These are phyloP conservation scores for Penicillium coprophilum DNA, from an alignment of 495 filamentous ascomycete species.

Conservation along the genomic window DNA sequence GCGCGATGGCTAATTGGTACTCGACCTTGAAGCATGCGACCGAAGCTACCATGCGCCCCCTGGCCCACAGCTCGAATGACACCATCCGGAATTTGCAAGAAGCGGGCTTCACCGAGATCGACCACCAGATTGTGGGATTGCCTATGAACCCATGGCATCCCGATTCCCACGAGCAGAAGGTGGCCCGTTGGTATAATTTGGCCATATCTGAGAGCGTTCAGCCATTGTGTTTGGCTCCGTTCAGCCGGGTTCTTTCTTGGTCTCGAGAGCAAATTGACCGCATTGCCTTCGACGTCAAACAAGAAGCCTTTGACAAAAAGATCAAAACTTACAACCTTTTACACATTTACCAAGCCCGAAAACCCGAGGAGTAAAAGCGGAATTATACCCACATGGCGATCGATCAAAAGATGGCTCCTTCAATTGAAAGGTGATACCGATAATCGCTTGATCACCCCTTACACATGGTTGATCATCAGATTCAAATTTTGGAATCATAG, in stretches of 20 bases:
- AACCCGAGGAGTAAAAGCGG: conserved; percentile 25
- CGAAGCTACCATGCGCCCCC: conserved; percentile 58
- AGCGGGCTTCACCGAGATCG: conserved; percentile 82
- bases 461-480: not conserved
- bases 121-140: conserved; percentile 68
- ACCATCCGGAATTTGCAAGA: conserved; percentile 63
- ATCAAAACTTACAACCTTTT: conserved; percentile 73
- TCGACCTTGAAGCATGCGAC: conserved; percentile 70
- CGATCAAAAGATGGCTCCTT: not conserved
- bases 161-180: conserved; percentile 64
- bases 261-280: conserved; percentile 62
- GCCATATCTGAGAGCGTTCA: conserved; percentile 71
- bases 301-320: conserved; percentile 67
- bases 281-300: conserved; percentile 61
- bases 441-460: not conserved
- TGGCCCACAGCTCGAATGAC: conserved; percentile 60
- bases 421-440: not conserved
- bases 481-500: too few relatives aligned
- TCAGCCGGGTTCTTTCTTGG: conserved; percentile 67
- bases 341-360: conserved; percentile 53
- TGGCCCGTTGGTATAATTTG: conserved; percentile 85
- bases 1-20: conserved; percentile 64
- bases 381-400: not conserved
- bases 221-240: conserved; percentile 69
- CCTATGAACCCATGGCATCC: conserved; percentile 78